Base-by-base conservation (phyloP, 2,329 filamentous ascomycete species). In the Endothia cerciana region DNA sequence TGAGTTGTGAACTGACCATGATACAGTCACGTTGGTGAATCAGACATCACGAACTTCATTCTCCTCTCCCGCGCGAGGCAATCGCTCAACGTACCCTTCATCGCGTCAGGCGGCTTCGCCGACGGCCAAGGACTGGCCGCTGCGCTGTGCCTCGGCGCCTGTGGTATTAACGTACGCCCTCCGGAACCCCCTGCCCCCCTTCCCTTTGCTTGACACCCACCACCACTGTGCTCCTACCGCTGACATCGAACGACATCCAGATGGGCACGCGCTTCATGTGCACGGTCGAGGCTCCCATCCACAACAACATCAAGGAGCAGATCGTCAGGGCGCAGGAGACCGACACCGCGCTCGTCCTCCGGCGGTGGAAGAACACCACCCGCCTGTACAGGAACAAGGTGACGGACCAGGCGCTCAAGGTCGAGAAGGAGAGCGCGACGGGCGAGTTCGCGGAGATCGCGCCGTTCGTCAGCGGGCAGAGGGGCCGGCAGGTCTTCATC, bases 261-360 rank as follows among this genome's bases (percentile, higher is more conserved):
- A 99, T 99, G 95, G 95, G 95, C 65, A 99, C 95, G 11, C 85
- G 95, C 51, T 99, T 98, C 82, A 96, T 99, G 92, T 94, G 91
- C 81, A 98, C 95, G 0, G 84, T 94, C 55, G 95, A 98, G 79
- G 89, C 94, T 19, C 95, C 95, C 0, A 91, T 99, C 70, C 95
- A 99, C 80, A 77, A 87, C 59, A 97, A 97, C 71, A 93, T 99
- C 82, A 99, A 99, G 85, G 85, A 96, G 77, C 85, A 91, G 71
- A 99, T 99, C 74, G 93, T 97, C 60, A 85, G 88, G 64, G 91
- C 94, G 1, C 85, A 93, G 69, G 95, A 99, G 83, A 93, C 91
- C 28, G 93, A 98, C 77, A 99, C 95, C 0, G 88, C 93, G 71
- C 85, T 99, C 62, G 87, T 99, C 30, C 82, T 99, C 74, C 83